A percentile compares a stretch with the other conserved stretches of the same genome.
These are phyloP conservation scores for Barnettozyma sucrosica DNA, from an alignment of 805 yeast genomes.

Conservation along the genomic window DNA sequence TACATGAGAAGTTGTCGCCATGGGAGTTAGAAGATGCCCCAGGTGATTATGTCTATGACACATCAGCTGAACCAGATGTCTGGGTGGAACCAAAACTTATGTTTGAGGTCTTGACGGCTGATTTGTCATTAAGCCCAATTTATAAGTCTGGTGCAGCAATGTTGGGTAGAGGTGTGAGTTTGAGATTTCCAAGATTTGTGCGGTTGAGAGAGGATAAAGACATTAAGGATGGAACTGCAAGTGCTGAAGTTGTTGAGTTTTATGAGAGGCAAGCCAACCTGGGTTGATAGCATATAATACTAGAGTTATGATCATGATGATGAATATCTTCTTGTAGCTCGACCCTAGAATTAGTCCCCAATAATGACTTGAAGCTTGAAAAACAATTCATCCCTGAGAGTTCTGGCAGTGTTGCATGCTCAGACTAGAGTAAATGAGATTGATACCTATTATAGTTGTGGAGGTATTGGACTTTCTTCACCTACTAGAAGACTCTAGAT, in stretches of 20 bases:
- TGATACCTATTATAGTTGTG: too few species aligned
- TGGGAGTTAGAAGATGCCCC: conserved; percentile 63
- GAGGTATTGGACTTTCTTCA: too few species aligned
- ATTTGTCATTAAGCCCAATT: conserved; percentile 79
- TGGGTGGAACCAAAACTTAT: conserved; percentile 87
- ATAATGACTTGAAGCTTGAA: too few species aligned
- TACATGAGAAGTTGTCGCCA: conserved; percentile 58
- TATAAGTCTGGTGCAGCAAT: conserved; percentile 77
- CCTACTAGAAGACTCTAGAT: too few species aligned
- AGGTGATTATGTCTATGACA: conserved; percentile 61
- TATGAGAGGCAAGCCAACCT: conserved; percentile 57
- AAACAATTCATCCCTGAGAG: too few species aligned
- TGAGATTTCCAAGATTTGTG: conserved; percentile 84
- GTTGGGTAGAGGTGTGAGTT: conserved; percentile 77
- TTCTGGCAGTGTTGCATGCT: too few species aligned
- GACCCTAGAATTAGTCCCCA: too few species aligned
- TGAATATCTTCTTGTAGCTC: neutral
- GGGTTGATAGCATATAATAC: neutral
- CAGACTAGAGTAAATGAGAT: too few species aligned
- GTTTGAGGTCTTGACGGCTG: conserved; percentile 90
- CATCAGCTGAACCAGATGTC: conserved; percentile 78
- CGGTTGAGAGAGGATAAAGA: conserved; percentile 82
- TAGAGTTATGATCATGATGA: neutral
- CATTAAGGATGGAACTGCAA: conserved; percentile 79
- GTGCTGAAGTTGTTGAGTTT: conserved; percentile 79